Percentiles rank a stretch among this genome's conserved stretches.
phyloP scores from a whole-genome alignment of 495 filamentous ascomycete genomes.

The Neurospora africana region DNA sequence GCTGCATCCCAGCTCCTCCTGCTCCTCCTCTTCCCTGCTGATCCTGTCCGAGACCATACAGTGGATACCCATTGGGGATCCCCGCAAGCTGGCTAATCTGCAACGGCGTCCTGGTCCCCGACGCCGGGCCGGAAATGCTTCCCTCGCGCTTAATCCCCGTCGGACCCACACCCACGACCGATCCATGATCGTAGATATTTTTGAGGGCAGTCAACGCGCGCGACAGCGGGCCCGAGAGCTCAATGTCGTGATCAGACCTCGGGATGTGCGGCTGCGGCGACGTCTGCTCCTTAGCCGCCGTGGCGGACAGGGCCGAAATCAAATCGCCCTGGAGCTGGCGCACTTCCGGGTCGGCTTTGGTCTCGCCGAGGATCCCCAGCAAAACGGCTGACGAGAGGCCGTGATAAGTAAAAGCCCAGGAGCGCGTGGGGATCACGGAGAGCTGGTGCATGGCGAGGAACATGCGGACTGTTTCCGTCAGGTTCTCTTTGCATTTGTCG shows the following conservation, averaged over 20 bases:
- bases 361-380: constrained; percentile 53
- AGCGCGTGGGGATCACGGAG: constrained; percentile 52
- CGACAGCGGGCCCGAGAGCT: constrained; percentile 43
- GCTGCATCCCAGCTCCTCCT: background rate
- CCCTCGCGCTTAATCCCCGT: constrained; percentile 28
- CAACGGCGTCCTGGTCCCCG: constrained; percentile 33
- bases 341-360: constrained; percentile 44
- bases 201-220: constrained; percentile 42
- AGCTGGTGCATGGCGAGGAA: constrained; percentile 59
- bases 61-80: background rate
- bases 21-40: background rate
- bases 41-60: background rate
- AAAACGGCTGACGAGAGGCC: constrained; percentile 54
- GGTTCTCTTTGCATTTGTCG: constrained; percentile 48
- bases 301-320: constrained; percentile 44
- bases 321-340: constrained; percentile 45
- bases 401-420: constrained; percentile 58
- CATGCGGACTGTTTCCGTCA: constrained; percentile 56
- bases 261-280: constrained; percentile 35
- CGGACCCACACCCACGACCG: constrained; percentile 29
- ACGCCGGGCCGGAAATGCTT: constrained; percentile 18
- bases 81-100: constrained; percentile 6
- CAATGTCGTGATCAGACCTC: constrained; percentile 41
- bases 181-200: constrained; percentile 49
- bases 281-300: constrained; percentile 41